A percentile compares a stretch with the other conserved stretches of the same genome.
Evolutionary conservation across 768 basidiomycete genomes (phyloP).

Genomic region (Clathrus columnatus): DNA sequence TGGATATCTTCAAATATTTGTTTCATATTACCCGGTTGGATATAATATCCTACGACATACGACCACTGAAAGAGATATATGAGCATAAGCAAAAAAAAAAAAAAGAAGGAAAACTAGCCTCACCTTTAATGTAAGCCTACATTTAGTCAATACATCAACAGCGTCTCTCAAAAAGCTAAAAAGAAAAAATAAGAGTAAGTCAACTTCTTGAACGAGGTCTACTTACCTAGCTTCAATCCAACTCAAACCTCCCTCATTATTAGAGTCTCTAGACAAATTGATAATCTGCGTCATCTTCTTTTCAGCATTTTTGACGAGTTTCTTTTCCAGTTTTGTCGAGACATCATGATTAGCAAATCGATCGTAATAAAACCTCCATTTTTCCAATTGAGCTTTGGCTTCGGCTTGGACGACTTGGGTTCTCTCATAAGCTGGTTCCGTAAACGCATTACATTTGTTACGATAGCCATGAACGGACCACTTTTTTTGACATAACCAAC

Average conservation of each 20-base stretch:
- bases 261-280: slow-evolving; percentile 1
- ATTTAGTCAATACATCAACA: slow-evolving; percentile 14
- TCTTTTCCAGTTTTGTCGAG: slow-evolving; percentile 11
- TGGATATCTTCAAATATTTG: slow-evolving; percentile 16
- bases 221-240: slow-evolving; percentile 13
- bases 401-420: slow-evolving; percentile 2
- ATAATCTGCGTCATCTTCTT: slow-evolving; percentile 14
- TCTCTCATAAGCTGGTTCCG: slow-evolving; percentile 1
- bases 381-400: slow-evolving; percentile 11
- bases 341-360: slow-evolving; percentile 15
- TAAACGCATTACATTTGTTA: slow-evolving; percentile 12
- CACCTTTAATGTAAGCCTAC: slow-evolving; percentile 13
- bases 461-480: slow-evolving; percentile 14
- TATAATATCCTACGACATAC: slow-evolving; percentile 13
- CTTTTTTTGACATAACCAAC: slow-evolving; percentile 16
- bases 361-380: slow-evolving; percentile 15
- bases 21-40: slow-evolving; percentile 13
- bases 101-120: neutral
- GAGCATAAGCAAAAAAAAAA: neutral
- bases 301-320: slow-evolving; percentile 9
- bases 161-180: slow-evolving; percentile 13
- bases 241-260: too few species aligned
- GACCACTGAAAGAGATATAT: slow-evolving; percentile 7
- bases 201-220: neutral
- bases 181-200: neutral